A percentile compares a stretch with the other conserved stretches of the same genome.
Evolutionary conservation across 768 basidiomycete species (phyloP).

Genomic region (Russula olivacea): DNA sequence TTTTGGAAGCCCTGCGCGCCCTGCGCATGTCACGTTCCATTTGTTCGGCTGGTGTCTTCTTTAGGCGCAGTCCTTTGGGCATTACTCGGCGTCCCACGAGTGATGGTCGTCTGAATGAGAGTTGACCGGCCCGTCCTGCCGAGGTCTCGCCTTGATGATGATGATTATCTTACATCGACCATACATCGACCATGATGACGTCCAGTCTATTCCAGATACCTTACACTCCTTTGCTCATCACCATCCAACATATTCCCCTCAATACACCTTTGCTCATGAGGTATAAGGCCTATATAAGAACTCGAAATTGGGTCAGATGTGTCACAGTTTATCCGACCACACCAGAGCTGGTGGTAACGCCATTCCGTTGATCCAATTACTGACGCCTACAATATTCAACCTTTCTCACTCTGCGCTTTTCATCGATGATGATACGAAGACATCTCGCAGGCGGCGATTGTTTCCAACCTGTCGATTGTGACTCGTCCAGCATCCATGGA

Average conservation of each 20-base stretch:
- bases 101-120: neutral
- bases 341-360: neutral
- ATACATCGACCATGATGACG: too few species aligned
- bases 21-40: constrained; percentile 35
- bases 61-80: constrained; percentile 33
- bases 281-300: too few species aligned
- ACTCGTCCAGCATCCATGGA: constrained; percentile 43
- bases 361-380: neutral
- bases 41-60: constrained; percentile 37
- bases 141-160: too few species aligned
- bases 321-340: neutral
- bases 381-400: constrained; percentile 38
- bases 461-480: neutral
- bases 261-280: too few species aligned
- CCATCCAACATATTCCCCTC: too few species aligned
- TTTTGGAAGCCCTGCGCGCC: constrained; percentile 48
- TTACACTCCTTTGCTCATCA: neutral
- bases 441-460: neutral
- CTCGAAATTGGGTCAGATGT: neutral
- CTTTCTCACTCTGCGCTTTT: constrained; percentile 43
- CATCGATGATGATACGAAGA: constrained; percentile 50
- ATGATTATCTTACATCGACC: too few species aligned
- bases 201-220: neutral
- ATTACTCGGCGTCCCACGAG: neutral
- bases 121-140: constrained; percentile 3